Base-by-base conservation (phyloP, 345 rosid genomes). In the Gossypium australe region DNA sequence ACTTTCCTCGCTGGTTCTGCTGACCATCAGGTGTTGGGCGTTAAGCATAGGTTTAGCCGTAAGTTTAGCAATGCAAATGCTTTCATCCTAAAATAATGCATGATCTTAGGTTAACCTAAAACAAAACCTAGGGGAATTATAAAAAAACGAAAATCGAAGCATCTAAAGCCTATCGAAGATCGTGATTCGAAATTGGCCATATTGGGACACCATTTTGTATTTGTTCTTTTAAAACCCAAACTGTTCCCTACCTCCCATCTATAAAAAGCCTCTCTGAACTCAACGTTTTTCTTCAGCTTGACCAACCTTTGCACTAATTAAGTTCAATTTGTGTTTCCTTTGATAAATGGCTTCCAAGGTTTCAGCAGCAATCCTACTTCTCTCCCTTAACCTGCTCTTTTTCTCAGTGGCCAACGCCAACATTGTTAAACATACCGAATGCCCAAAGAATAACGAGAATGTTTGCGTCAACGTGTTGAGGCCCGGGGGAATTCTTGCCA, bases 381-480 rank as follows among this genome's bases (percentile, higher is more conserved):
- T 90, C 71, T 67, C 83, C 78, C 79, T 90, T 71, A 88, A 85
- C 86, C 87, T 89, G 72, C 74, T 93, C 51, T 84, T 88, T 83
- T 88, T 85, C 88, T 83, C 83, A 12, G 13, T 85, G 72, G 90
- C 88, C 17, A 59, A 59, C 17, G 64, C 64, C 12, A 9, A 10
- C 61, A 20, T 7, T 8, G 68, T 67, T 9, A 8, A 34, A 8
- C 64, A n/a, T 55, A 7, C 20, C 48, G n/a, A 20, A 57, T 16
- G 49, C 18, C 20, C 8, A 29, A 29, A 80, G 76, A 87, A 88
- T 73, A 70, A 89, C 82, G 76, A 89, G 69, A 85, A 85, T 45
- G 90, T 82, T 3, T 89, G 94, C 49, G 85, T 86, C 13, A 49
- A 86, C 75, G 12, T 89, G 44, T 76, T 87, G 76, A 62, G 48